Evolutionary conservation across 345 rosid genomes (phyloP).

Genomic region (Trapa bicornis): DNA sequence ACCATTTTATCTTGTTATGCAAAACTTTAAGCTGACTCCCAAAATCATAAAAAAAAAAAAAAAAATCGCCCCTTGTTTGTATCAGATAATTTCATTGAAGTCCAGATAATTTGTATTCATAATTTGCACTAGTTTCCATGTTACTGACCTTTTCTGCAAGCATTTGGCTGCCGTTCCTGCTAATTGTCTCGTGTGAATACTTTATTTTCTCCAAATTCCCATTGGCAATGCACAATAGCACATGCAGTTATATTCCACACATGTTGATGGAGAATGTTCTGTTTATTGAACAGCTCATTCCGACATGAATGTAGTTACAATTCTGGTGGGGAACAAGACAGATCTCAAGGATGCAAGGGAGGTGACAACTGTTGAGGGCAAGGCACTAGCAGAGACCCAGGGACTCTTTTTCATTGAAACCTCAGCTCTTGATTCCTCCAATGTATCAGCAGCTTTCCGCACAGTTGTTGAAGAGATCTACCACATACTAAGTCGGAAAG

Average conservation of each 20-base stretch:
- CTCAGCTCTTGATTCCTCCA: slow-evolving; percentile 90
- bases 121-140: neutral
- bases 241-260: neutral
- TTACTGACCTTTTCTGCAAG: too few relatives aligned
- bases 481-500: slow-evolving; percentile 80
- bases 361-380: slow-evolving; percentile 76
- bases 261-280: slow-evolving; percentile 11
- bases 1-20: neutral
- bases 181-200: too few relatives aligned
- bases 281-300: slow-evolving; percentile 64
- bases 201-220: too few relatives aligned
- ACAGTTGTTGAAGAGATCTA: slow-evolving; percentile 89
- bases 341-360: slow-evolving; percentile 92
- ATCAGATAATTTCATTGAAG: too few relatives aligned
- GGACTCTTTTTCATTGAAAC: slow-evolving; percentile 93
- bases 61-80: neutral
- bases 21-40: neutral
- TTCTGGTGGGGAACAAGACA: slow-evolving; percentile 81
- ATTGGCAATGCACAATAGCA: too few relatives aligned
- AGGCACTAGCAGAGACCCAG: slow-evolving; percentile 72
- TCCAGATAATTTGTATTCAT: too few relatives aligned
- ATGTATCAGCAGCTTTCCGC: slow-evolving; percentile 79
- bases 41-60: too few relatives aligned
- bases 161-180: too few relatives aligned
- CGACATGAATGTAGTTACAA: slow-evolving; percentile 94